Evolutionary conservation across 106 monocot species (phyloP), one percentile per base, ranked within the genome.

Genomic region (Gastrodia elata): DNA sequence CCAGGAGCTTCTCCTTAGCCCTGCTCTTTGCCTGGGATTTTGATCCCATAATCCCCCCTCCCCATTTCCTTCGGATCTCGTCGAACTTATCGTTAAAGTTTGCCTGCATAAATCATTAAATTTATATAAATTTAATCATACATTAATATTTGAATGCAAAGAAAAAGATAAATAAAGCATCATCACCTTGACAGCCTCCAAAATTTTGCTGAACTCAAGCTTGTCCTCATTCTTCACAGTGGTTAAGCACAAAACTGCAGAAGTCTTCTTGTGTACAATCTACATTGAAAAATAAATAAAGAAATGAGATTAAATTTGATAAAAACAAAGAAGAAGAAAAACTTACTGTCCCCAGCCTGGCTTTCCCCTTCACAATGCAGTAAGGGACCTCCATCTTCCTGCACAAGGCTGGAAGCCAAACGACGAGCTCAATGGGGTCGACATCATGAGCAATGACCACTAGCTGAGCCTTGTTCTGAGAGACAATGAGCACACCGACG

Each of bases 51-150:
- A 94, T 83, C 3, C 94, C 94, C 10, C 94, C 94, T 27, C 94
- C 94, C 94, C 94, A 94, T 70, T 94, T 94, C 88, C 86, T 94
- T 26, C 94, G 74, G 27, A 88, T 59, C 81, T 94, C 94, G 14
- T 94, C 94, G 15, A 81, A 94, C 68, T 94, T 94, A 65, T 94
- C 91, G 28, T 94, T 94, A 84, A 94, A 94, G 75, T 94, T 94
- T 0, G 85, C 85, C 90, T 94, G 77, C 30, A 84, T 67, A 37
- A 32, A 67, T 4, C 35, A 13, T 0, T 5, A 36, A 57, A 15
- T 7, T 65, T 7, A 71, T 18, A 67, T 20, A 24, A 61, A 8
- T 2, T 3, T 56, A 34, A 32, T 6, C 20, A n/a, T n/a, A n/a
- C n/a, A n/a, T n/a, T n/a, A n/a, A n/a, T n/a, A n/a, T n/a, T n/a